Evolutionary conservation across 345 rosid species (phyloP), one percentile per base, ranked within the genome.

Genomic region (Eucalyptus curtisii): DNA sequence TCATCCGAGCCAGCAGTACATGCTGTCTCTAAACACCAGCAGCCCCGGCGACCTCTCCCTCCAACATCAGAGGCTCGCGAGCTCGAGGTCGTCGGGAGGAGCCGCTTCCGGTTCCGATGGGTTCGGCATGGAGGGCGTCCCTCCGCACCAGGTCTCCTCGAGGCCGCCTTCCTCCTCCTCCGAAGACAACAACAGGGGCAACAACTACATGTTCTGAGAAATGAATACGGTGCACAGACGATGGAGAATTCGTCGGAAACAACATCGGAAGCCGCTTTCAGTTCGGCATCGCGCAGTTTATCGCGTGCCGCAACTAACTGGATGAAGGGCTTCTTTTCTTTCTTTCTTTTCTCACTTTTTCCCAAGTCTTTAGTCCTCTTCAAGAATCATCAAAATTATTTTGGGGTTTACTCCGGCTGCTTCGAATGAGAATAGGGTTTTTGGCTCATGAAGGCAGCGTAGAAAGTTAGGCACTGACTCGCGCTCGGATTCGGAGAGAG

Each of bases 11-110:
- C 93, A 87, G 19, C 80, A 53, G 42, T 88, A 45, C 55, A 40
- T 93, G 95, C 93, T 93, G 33, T 91, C 96, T 6, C n/a, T 94
- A 86, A 88, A 90, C 86, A 91, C 81, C 86, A 66, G 33, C 49
- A 85, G n/a, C 57, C 80, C 55, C 15, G 68, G 49, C 24, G 87
- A 86, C 13, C 37, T 53, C 87, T 59, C 66, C 87, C 45, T 86
- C 68, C 87, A 86, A 11, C 84, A 22, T 20, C 84, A 76, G 3
- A 76, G 84, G 84, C 84, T 86, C 22, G 59, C 68, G 16, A 53
- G 68, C 66, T 37, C 61, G 17, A 53, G 64, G 45, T 40, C 64
- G 31, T 86, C 61, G 19, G 87, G 87, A 86, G 87, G 87, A 50
- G 68, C 31, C 24, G 64, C 86, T 85, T 24, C 61, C 61, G 50